Percentiles rank a stretch among this genome's conserved stretches.
phyloP scores from a whole-genome alignment of 208 protist genomes.

The Crithidia fasciculata region DNA sequence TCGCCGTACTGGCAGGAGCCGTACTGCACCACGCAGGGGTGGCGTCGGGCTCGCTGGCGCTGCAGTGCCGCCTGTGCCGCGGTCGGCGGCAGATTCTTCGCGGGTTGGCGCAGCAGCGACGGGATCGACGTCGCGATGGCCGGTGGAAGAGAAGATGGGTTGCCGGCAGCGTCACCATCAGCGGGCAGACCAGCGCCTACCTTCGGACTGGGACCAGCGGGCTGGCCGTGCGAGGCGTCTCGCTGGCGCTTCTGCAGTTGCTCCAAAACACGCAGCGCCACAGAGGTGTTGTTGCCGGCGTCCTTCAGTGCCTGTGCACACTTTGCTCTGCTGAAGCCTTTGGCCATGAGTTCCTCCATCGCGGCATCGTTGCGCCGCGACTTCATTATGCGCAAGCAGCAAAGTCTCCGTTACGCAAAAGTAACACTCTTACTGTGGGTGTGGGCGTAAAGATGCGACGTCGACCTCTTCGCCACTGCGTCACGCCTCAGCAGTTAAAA shows the following conservation, averaged over 20 bases:
- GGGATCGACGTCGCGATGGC: conserved; percentile 5
- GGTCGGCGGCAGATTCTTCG: not conserved
- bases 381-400: conserved; percentile 5
- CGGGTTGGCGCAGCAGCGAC: conserved; percentile 15
- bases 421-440: too few species aligned
- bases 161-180: not conserved
- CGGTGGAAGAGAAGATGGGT: not conserved
- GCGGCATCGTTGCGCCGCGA: not conserved
- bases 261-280: conserved; percentile 59
- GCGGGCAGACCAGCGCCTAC: too few species aligned
- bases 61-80: conserved; percentile 1
- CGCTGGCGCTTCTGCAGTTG: conserved; percentile 27
- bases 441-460: too few species aligned
- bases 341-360: conserved; percentile 41
- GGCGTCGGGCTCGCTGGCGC: conserved; percentile 21
- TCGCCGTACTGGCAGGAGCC: conserved; percentile 70
- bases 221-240: conserved; percentile 20
- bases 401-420: too few species aligned
- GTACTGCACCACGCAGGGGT: conserved; percentile 84
- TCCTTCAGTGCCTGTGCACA: conserved; percentile 69
- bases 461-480: too few species aligned
- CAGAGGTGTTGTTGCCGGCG: conserved; percentile 50
- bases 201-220: too few species aligned
- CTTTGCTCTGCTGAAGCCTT: conserved; percentile 69
- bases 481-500: too few species aligned